A percentile compares a stretch with the other conserved stretches of the same genome.
phyloP scores from a whole-genome alignment of 2,329 filamentous ascomycete species.

The Emergomyces orientalis region DNA sequence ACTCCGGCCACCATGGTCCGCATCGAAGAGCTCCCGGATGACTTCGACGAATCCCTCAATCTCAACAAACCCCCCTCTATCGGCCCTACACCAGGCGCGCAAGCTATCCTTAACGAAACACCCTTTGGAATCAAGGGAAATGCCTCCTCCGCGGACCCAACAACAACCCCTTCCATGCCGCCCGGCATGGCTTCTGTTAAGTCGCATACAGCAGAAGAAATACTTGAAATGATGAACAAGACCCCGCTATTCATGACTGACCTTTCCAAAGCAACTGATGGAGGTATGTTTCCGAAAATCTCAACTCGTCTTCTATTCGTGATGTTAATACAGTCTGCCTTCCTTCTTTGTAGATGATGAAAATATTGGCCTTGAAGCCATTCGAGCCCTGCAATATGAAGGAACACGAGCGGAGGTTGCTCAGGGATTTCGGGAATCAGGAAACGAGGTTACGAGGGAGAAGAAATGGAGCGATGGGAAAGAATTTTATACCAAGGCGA shows the following conservation, averaged over 20 bases:
- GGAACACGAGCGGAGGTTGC: conserved; percentile 78
- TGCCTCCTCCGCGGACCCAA: conserved; percentile 24
- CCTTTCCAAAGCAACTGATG: conserved; percentile 54
- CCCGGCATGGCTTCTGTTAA: conserved; percentile 50
- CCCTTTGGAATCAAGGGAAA: conserved; percentile 35
- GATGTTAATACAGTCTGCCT: conserved; percentile 2
- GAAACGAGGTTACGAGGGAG: conserved; percentile 74
- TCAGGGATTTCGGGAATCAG: conserved; percentile 76
- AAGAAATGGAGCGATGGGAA: conserved; percentile 72
- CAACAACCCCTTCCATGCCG: conserved; percentile 43
- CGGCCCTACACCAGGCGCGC: conserved; percentile 6
- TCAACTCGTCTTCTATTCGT: neutral
- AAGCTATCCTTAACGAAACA: conserved; percentile 23
- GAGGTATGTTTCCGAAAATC: conserved; percentile 31
- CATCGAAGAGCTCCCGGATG: conserved; percentile 43
- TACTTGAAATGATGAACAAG: conserved; percentile 57
- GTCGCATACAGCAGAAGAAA: conserved; percentile 49
- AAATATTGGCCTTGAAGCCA: conserved; percentile 73
- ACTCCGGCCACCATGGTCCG: conserved; percentile 39
- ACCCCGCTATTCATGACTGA: conserved; percentile 93
- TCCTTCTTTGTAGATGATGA: conserved; percentile 45
- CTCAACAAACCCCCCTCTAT: conserved; percentile 29
- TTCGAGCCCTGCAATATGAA: conserved; percentile 86
- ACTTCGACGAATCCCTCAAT: conserved; percentile 40
- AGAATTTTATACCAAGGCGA: conserved; percentile 86